phyloP scores from a whole-genome alignment of 345 rosid genomes.

The Eucalyptus curtisii region DNA sequence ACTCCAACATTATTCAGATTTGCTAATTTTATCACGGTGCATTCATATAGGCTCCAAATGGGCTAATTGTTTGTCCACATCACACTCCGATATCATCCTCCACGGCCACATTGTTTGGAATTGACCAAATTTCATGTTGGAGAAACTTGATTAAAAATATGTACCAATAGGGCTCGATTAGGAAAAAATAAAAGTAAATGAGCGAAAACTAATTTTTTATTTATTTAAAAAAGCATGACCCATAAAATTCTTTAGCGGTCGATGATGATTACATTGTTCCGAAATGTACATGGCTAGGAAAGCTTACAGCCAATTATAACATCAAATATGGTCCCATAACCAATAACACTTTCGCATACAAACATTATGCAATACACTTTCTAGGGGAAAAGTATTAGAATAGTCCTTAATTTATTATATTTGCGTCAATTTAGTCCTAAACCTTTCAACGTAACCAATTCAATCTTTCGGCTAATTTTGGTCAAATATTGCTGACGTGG shows the following conservation, averaged over 20 bases:
- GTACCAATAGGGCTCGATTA: not conserved
- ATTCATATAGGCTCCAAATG: not conserved
- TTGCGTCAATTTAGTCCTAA: accelerated
- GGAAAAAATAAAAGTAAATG: not conserved
- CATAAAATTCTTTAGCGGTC: not conserved
- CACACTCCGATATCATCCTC: not conserved
- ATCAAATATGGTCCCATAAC: not conserved
- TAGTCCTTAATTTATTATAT: too few relatives aligned
- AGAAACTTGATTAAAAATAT: not conserved
- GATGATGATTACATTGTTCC: not conserved
- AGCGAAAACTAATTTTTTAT: not conserved
- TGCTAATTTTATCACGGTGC: not conserved
- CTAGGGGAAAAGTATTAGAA: too few relatives aligned
- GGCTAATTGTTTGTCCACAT: not conserved
- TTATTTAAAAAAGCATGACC: not conserved
- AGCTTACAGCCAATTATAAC: not conserved
- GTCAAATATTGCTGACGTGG: accelerated
- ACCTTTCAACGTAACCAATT: too few relatives aligned
- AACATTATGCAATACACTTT: not conserved
- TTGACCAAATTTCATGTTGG: not conserved
- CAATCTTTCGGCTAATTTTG: too few relatives aligned
- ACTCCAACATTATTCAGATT: not conserved
- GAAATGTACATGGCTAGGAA: not conserved
- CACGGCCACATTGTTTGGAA: accelerated
- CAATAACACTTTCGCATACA: not conserved